Evolutionary conservation across 2,329 filamentous ascomycete species (phyloP), one percentile per base, ranked within the genome.

Genomic region (Penicillium sp.): DNA sequence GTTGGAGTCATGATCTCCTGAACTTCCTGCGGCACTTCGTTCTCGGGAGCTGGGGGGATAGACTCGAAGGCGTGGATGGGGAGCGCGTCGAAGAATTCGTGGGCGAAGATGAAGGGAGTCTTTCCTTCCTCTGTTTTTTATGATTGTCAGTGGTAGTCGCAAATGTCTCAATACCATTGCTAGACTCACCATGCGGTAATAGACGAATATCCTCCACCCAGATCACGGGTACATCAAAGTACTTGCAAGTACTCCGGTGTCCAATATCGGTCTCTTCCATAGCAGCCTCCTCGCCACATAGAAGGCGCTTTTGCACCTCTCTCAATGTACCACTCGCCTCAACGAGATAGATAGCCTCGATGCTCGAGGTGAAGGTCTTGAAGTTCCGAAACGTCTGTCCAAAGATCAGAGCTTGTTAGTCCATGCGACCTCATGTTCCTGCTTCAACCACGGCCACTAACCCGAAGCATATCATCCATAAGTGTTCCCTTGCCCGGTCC

Each of bases 11-110:
- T 79, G 54, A 83, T 82, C 40, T 80, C 80, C n/a, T 83, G 75
- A 5, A 79, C 73, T 40, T 83, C 65, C 66, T 76, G 51, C 53
- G 62, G 33, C 9, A 53, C 37, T 50, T 71, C 64, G 69, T 78
- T 68, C 60, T 83, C 73, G 40, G 80, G 75, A 15, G 80, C 76
- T 65, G 81, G 80, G 49, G 84, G 76, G 55, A 94, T 84, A 15
- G 91, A 90, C 77, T 98, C 90, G 76, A 99, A 99, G 63, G 92
- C 89, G 76, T 99, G 93, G 69, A 99, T 97, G 37, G 95, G 95
- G 0, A 99, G 88, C 2, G 95, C 95, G 70, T 99, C 95, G 80
- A 99, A 99, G 83, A 99, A 98, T 76, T 99, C 95, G 76, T 99
- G 95, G 4, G 95, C 95, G 53, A 98, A 87, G 63, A 99, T 96